These are phyloP conservation scores for Macaranga tanarius DNA, from an alignment of 441 rosid genomes.

Conservation along the genomic window DNA sequence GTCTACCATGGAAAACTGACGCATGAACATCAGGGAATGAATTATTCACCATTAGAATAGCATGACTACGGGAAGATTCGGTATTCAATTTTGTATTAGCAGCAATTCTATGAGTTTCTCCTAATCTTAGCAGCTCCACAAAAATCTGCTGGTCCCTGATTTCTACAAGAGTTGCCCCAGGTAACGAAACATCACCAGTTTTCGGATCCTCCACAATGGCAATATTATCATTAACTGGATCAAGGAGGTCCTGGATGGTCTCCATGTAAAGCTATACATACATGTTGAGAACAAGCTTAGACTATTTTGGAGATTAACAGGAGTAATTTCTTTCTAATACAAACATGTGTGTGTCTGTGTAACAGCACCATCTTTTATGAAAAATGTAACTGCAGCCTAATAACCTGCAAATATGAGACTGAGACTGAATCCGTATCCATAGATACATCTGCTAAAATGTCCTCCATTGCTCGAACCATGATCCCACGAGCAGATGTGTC, in stretches of 20 bases:
- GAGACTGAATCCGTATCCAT: conserved; percentile 70
- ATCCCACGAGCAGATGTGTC: conserved; percentile 94
- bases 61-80: conserved; percentile 99
- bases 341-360: no score
- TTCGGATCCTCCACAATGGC: conserved; percentile 92
- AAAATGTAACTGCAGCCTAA: conserved; percentile 8
- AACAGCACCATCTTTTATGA: not conserved
- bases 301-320: not conserved
- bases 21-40: conserved; percentile 6
- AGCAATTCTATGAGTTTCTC: conserved; percentile 94
- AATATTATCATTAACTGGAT: conserved; percentile 85
- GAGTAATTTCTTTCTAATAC: not conserved
- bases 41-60: conserved; percentile 78
- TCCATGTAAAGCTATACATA: conserved; percentile 92
- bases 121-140: conserved; percentile 80
- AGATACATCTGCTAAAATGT: conserved; percentile 66
- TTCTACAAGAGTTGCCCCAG: conserved; percentile 83
- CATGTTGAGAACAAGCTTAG: conserved; percentile 21
- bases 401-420: conserved; percentile 93
- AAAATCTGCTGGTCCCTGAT: conserved; percentile 80
- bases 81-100: conserved; percentile 94
- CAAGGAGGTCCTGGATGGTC: conserved; percentile 94
- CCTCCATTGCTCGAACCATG: conserved; percentile 99
- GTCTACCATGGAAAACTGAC: not conserved
- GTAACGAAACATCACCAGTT: conserved; percentile 95